Evolutionary conservation across 495 filamentous ascomycete species (phyloP).

Genomic region (Usnea hakonensis): DNA sequence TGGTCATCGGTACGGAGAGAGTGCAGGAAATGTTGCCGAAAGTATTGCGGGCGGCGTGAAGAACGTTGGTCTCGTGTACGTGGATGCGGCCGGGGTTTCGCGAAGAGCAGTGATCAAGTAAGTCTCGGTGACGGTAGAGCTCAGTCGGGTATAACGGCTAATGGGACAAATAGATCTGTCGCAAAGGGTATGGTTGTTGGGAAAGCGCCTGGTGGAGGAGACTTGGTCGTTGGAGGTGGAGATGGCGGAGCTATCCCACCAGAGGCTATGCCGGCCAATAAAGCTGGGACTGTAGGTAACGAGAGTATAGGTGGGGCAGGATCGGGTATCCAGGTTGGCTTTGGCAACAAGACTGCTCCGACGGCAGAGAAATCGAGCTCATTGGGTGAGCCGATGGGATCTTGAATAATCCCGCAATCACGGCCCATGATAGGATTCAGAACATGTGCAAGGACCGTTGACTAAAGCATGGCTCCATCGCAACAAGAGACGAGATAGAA

Average conservation of each 20-base stretch:
- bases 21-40: constrained; percentile 68
- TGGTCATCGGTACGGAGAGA: constrained; percentile 71
- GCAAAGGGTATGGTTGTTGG: constrained; percentile 81
- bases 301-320: constrained; percentile 22
- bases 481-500: not conserved
- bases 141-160: not conserved
- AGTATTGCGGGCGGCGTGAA: constrained; percentile 77
- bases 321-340: constrained; percentile 28
- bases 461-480: not conserved
- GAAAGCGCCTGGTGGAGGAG: constrained; percentile 71
- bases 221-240: constrained; percentile 75
- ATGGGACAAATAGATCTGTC: constrained; percentile 42
- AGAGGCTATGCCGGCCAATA: constrained; percentile 25
- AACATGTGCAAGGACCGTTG: not conserved
- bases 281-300: constrained; percentile 19
- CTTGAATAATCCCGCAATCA: not conserved
- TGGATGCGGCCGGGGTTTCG: constrained; percentile 88
- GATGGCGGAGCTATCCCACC: constrained; percentile 54
- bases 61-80: constrained; percentile 96
- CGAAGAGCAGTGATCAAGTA: constrained; percentile 76
- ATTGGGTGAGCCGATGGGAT: constrained; percentile 30
- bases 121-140: constrained; percentile 21
- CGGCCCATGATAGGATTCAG: not conserved
- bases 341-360: constrained; percentile 30
- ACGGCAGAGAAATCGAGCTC: constrained; percentile 25